Evolutionary conservation across 2,329 filamentous ascomycete species (phyloP), one percentile per base, ranked within the genome.

Genomic region (Acrocalymma vagum): DNA sequence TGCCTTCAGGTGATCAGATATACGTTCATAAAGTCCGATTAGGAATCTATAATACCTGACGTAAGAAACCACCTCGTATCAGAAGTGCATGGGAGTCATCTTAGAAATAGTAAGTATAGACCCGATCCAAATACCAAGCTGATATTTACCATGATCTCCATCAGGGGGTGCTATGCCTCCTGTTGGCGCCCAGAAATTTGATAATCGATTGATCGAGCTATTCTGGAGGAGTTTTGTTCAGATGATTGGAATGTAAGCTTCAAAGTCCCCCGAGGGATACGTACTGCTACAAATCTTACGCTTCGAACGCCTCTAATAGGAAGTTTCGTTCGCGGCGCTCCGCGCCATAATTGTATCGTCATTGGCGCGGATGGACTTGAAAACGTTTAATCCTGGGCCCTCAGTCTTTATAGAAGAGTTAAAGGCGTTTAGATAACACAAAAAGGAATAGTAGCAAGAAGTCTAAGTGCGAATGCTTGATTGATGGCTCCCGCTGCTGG

Each of bases 141-240:
- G 5, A 16, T 25, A 17, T 30, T 37, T 20, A 55, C 62, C 63
- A 50, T 78, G 75, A 28, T 80, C 73, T 17, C 74, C 74, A 26
- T 77, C 74, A 43, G 75, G 73, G 27, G 74, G 70, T 5, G 84
- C 77, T 38, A 88, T 82, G 6, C 87, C 85, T 28, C 86, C 85
- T 1, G 86, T 88, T 2, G 91, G 90, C 18, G 85, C 78, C 90
- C 92, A 96, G 69, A 91, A 81, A 29, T 78, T 84, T 3, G 90
- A 93, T 8, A 93, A 69, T 49, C 86, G 77, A 58, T 73, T 78
- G 51, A 82, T 73, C 29, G 77, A 72, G 70, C 86, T 81, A 51
- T 67, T 68, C 80, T 85, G 42, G 6, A 11, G 11, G 2, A 2
- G 23, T 40, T 20, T 7, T 17, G 5, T 7, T n/a, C 2, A 15